Evolutionary conservation across 176 grass and related monocot species (phyloP), one percentile per base, ranked within the genome.

Genomic region (Rhipidocladum racemiflorum): DNA sequence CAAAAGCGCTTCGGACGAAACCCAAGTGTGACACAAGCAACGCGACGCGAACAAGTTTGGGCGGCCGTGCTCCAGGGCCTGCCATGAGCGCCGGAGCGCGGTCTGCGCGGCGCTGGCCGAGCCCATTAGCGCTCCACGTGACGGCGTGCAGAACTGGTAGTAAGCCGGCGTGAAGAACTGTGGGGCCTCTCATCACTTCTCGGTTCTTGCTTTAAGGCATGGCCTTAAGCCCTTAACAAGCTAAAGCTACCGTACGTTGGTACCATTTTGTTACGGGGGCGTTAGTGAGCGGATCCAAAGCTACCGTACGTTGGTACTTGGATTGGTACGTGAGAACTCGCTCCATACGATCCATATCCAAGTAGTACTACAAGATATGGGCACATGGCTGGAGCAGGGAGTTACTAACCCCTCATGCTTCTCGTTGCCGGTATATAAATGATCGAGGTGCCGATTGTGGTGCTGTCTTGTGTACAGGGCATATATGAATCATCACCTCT

Each of bases 81-180:
- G n/a, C n/a, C n/a, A n/a, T n/a, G n/a, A n/a, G n/a, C n/a, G n/a
- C n/a, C n/a, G n/a, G n/a, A n/a, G n/a, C n/a, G n/a, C n/a, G 61
- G 30, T 30, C 30, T 30, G 30, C 30, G 30, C 30, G 68, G 35
- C 62, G 25, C 45, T 15, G 60, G 32, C 50, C 27, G 25, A 69
- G 39, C 20, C 40, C 51, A 50, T 78, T 17, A 38, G 79, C 63
- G 32, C 43, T 28, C 36, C 66, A 83, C 74, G 74, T 78, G 65
- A 70, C 55, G 6, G 28, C 45, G 42, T 50, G 60, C 68, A 23
- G 75, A 25, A 3, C 39, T 24, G 53, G 10, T 4, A 32, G 24
- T 21, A 36, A 3, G 3, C 44, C n/a, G 54, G 62, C 70, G n/a
- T n/a, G n/a, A n/a, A n/a, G n/a, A n/a, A n/a, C n/a, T n/a, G n/a